Evolutionary conservation across 192 early-diverging fungal genomes (phyloP), one percentile per base, ranked within the genome.

Genomic region (Coemansia reversa): DNA sequence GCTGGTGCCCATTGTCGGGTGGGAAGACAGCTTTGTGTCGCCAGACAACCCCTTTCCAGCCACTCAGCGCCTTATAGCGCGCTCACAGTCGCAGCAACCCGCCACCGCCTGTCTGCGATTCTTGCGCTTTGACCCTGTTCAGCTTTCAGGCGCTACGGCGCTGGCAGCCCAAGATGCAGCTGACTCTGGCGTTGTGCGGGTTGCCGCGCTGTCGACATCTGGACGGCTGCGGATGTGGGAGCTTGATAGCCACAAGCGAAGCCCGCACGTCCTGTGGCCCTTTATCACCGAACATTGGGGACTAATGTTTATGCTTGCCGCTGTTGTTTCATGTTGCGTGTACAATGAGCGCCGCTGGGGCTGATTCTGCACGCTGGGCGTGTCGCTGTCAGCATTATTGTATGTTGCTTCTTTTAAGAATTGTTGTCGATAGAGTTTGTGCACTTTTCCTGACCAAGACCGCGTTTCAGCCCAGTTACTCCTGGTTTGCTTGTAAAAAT

Each of bases 201-300:
- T 79, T 0, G 66, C 60, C 14, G 71, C 72, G 45, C 65, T 79
- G 35, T 74, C 77, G 27, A 48, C 65, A 0, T 16, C 68, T 0
- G 77, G 77, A 11, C 45, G 66, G 5, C 53, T 79, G 65, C 77
- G 77, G 19, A 52, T 79, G 62, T 79, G 77, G 77, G 71, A 79
- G 49, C 68, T 79, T 24, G 72, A 79, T 48, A 74, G 65, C 58
- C 77, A 73, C 47, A 53, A 63, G 19, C 77, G 70, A 58, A 64
- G 54, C 23, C 77, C 77, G 55, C 77, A 79, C 35, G 62, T 79
- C 19, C 68, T 79, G 71, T 79, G 77, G 77, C 77, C 77, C 19
- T 79, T 79, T 58, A 51, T 79, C 23, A 74, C 77, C 16, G 77
- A 74, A 58, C 77, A 79, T 45, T 79, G 77, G 77, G 77, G 77